Conservation (phyloP, 345 rosid species). For the Aurinia saxatilis region DNA sequence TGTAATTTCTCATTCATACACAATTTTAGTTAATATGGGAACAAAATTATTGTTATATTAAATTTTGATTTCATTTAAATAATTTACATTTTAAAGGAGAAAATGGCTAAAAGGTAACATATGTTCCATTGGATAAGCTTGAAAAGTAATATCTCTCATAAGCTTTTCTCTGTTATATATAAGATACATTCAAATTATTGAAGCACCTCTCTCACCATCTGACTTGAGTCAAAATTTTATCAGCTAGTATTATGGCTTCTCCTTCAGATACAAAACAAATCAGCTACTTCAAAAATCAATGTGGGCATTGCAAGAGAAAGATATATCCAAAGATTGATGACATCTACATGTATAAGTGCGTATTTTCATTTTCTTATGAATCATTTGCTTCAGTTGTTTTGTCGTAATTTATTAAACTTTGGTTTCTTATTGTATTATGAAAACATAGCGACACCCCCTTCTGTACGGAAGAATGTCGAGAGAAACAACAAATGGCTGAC, state of each 20-base stretch:
- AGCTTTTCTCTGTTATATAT: slow-evolving; percentile 1
- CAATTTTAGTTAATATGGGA: not conserved
- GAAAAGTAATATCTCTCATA: not conserved
- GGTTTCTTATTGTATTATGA: not conserved
- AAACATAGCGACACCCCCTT: slow-evolving; percentile 10
- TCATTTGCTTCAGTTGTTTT: not conserved
- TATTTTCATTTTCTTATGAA: not conserved
- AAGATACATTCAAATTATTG: not conserved
- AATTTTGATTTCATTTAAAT: not conserved
- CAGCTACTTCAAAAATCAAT: slow-evolving; percentile 12
- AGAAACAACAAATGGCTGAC: not conserved
- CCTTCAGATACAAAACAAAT: not conserved
- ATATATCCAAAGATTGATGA: not conserved
- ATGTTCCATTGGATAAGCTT: not conserved
- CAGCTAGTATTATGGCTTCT: not conserved
- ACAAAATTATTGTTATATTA: not conserved
- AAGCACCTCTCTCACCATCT: not conserved
- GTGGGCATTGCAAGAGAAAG: slow-evolving; percentile 11
- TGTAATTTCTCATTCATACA: not conserved
- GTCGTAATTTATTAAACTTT: not conserved
- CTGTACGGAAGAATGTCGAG: slow-evolving; percentile 13
- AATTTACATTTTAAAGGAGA: not conserved
- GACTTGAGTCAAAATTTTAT: not conserved
- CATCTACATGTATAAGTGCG: slow-evolving; percentile 23
- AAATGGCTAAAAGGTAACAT: not conserved